phyloP scores from a whole-genome alignment of 1,284 basidiomycete genomes.

The Ustilago vetiveriae region DNA sequence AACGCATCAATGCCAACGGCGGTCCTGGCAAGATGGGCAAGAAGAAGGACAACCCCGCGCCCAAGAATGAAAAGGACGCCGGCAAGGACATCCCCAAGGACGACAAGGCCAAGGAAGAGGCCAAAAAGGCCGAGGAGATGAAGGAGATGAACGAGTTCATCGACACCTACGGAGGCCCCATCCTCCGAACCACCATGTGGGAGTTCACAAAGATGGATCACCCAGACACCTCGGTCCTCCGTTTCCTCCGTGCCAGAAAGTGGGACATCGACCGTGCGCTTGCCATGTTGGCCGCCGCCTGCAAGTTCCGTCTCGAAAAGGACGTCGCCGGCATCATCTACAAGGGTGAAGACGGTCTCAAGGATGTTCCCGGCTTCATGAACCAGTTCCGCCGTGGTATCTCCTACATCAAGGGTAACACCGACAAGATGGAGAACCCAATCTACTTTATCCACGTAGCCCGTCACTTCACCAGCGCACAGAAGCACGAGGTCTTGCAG shows the following conservation, averaged over 20 bases:
- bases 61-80: conserved; percentile 47
- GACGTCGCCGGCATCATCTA: conserved; percentile 62
- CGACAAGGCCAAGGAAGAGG: conserved; percentile 65
- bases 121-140: conserved; percentile 58
- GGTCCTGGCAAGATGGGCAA: conserved; percentile 38
- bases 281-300: conserved; percentile 64
- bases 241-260: conserved; percentile 67
- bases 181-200: conserved; percentile 58
- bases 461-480: conserved; percentile 65
- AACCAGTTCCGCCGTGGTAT: conserved; percentile 67
- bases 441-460: conserved; percentile 67
- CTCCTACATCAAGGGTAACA: conserved; percentile 67
- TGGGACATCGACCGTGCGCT: conserved; percentile 67
- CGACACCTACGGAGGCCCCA: conserved; percentile 64
- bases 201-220: conserved; percentile 63
- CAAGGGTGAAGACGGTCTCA: conserved; percentile 66
- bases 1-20: conserved; percentile 50
- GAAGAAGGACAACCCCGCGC: conserved; percentile 23
- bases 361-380: conserved; percentile 65
- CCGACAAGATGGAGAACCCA: conserved; percentile 60
- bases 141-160: conserved; percentile 61
- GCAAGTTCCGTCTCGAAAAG: conserved; percentile 67
- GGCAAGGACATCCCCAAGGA: conserved; percentile 63
- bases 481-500: conserved; percentile 66
- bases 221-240: conserved; percentile 63